A percentile compares a stretch with the other conserved stretches of the same genome.
Evolutionary conservation across 148 eudicot genomes (phyloP).

Genomic region (Camellia japonica): DNA sequence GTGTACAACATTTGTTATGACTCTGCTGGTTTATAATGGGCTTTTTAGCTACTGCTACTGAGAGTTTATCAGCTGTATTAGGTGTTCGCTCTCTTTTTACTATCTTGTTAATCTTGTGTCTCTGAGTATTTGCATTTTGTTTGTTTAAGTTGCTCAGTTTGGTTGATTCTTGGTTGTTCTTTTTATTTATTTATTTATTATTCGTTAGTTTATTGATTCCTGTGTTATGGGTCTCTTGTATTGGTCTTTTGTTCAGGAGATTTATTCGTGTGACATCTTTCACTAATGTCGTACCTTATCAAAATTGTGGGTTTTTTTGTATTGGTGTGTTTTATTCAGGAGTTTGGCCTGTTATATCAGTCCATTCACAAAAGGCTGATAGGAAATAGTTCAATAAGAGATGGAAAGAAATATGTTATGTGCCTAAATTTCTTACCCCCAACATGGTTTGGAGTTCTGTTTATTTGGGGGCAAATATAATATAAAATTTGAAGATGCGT

Average conservation of each 20-base stretch:
- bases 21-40: not conserved
- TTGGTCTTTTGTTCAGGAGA: no score
- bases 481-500: not conserved
- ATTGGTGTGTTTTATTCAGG: not conserved
- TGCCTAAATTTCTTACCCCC: not conserved
- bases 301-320: not conserved
- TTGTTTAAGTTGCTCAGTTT: not conserved
- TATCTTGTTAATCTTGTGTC: not conserved
- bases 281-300: not conserved
- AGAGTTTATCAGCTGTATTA: not conserved
- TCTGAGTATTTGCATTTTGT: not conserved
- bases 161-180: not conserved
- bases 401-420: not conserved
- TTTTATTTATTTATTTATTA: not conserved
- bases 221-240: not conserved
- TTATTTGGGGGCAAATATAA: not conserved
- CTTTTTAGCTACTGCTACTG: not conserved
- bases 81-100: not conserved
- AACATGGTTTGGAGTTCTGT: not conserved
- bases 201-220: not conserved
- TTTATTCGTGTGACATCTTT: not conserved
- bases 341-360: not conserved
- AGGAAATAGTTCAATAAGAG: not conserved
- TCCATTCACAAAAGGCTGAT: not conserved
- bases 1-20: not conserved